Evolutionary conservation across 768 basidiomycete species (phyloP).

Genomic region (Myochromella boudieri): DNA sequence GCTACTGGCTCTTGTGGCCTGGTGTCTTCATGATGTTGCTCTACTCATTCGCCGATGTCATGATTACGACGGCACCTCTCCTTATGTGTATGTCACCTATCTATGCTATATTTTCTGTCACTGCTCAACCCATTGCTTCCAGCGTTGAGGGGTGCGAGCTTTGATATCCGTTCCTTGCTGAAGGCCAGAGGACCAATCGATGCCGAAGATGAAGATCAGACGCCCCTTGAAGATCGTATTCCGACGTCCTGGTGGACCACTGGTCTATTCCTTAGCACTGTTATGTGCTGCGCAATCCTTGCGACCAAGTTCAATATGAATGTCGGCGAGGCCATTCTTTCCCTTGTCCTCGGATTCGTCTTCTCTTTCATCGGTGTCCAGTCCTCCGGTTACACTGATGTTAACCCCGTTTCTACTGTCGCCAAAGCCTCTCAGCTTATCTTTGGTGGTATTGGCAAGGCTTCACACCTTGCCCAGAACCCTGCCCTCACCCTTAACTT

Average conservation of each 20-base stretch:
- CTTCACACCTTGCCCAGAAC: conserved; percentile 29
- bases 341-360: conserved; percentile 59
- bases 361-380: conserved; percentile 72
- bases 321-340: conserved; percentile 56
- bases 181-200: conserved; percentile 24
- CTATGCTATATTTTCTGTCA: not conserved
- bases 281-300: conserved; percentile 53
- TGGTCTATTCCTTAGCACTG: conserved; percentile 46
- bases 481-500: conserved; percentile 49
- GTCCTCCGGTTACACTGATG: conserved; percentile 56
- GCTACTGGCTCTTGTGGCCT: conserved; percentile 66
- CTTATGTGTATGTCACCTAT: conserved; percentile 37
- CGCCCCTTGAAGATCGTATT: conserved; percentile 54
- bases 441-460: conserved; percentile 61
- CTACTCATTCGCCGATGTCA: conserved; percentile 56
- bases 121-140: not conserved
- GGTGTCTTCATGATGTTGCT: conserved; percentile 62
- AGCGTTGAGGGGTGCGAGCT: conserved; percentile 19
- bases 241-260: conserved; percentile 54
- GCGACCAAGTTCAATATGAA: conserved; percentile 55
- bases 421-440: conserved; percentile 65
- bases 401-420: conserved; percentile 62
- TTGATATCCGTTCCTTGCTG: conserved; percentile 32
- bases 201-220: conserved; percentile 49
- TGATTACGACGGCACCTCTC: conserved; percentile 38